These are phyloP conservation scores for Penicillium hordei DNA, from an alignment of 2,329 filamentous ascomycete genomes.

Conservation along the genomic window DNA sequence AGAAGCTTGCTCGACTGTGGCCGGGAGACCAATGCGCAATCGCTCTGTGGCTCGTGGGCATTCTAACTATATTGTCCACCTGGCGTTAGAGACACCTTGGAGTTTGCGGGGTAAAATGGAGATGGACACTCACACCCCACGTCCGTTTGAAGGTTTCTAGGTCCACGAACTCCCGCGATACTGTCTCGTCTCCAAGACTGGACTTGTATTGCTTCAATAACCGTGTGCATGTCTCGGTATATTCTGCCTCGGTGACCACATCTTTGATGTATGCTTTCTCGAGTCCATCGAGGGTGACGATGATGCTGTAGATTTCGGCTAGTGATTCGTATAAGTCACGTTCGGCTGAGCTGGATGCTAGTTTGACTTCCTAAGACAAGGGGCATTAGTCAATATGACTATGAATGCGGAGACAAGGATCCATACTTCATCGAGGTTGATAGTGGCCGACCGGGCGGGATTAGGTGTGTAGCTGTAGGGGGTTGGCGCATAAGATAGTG, in stretches of 20 bases:
- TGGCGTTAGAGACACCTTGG: not conserved
- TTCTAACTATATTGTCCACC: conserved; percentile 65
- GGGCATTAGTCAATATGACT: conserved; percentile 20
- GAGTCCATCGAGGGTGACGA: conserved; percentile 89
- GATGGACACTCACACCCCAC: conserved; percentile 71
- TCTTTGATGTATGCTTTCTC: conserved; percentile 97
- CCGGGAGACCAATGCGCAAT: conserved; percentile 86
- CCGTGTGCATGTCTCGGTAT: conserved; percentile 93
- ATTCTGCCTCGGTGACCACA: conserved; percentile 85
- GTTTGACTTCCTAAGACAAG: conserved; percentile 75
- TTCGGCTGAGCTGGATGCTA: conserved; percentile 81
- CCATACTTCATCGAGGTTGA: conserved; percentile 85
- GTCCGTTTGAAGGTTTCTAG: conserved; percentile 86
- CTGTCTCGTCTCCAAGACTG: conserved; percentile 83
- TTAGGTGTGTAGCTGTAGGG: conserved; percentile 91
- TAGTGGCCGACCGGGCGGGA: conserved; percentile 76
- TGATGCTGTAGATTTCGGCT: conserved; percentile 96
- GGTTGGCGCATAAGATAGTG: conserved; percentile 80
- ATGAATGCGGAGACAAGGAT: conserved; percentile 5
- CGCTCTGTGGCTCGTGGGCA: conserved; percentile 91
- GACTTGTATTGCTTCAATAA: conserved; percentile 96
- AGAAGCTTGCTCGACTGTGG: conserved; percentile 67
- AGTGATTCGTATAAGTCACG: conserved; percentile 93
- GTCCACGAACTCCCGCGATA: conserved; percentile 83
- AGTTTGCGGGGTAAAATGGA: not conserved